A percentile compares a stretch with the other conserved stretches of the same genome.
phyloP scores from a whole-genome alignment of 2,329 filamentous ascomycete species.

The Fusarium beomiforme region DNA sequence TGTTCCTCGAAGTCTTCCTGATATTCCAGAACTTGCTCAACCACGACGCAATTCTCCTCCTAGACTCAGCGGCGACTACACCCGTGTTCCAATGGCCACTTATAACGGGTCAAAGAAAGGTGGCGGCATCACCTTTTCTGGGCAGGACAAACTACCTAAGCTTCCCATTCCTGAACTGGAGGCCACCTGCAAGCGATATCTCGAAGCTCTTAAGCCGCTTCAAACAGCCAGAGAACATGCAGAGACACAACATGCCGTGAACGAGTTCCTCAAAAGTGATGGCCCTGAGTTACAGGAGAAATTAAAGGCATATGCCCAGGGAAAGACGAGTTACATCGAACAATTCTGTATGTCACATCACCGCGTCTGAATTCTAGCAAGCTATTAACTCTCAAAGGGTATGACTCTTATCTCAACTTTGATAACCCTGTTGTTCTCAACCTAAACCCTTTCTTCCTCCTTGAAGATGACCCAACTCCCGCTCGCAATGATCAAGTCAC shows the following conservation, averaged over 20 bases:
- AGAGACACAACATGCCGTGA: constrained; percentile 81
- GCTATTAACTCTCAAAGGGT: constrained; percentile 69
- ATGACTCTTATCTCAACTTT: constrained; percentile 97
- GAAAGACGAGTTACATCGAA: constrained; percentile 96
- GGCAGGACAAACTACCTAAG: constrained; percentile 89
- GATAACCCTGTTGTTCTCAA: constrained; percentile 98
- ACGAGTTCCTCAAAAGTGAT: constrained; percentile 83
- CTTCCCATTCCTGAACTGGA: constrained; percentile 92
- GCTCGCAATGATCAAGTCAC: constrained; percentile 97
- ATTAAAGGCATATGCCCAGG: constrained; percentile 87
- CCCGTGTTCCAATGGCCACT: constrained; percentile 62
- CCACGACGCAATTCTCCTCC: constrained; percentile 35
- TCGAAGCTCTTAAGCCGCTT: constrained; percentile 81
- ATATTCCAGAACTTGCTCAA: constrained; percentile 45
- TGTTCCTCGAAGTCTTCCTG: constrained; percentile 54
- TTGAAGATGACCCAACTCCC: constrained; percentile 97
- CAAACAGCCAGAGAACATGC: constrained; percentile 83
- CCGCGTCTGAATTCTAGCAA: neutral
- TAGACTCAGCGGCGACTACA: constrained; percentile 49
- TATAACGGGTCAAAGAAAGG: constrained; percentile 64
- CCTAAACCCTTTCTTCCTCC: constrained; percentile 95
- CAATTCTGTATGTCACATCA: constrained; percentile 79
- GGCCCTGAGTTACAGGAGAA: constrained; percentile 88
- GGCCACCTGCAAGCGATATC: constrained; percentile 79
- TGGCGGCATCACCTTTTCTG: constrained; percentile 86